These are phyloP conservation scores for Euphrasia arctica DNA, from an alignment of 305 asterid genomes.

Conservation along the genomic window DNA sequence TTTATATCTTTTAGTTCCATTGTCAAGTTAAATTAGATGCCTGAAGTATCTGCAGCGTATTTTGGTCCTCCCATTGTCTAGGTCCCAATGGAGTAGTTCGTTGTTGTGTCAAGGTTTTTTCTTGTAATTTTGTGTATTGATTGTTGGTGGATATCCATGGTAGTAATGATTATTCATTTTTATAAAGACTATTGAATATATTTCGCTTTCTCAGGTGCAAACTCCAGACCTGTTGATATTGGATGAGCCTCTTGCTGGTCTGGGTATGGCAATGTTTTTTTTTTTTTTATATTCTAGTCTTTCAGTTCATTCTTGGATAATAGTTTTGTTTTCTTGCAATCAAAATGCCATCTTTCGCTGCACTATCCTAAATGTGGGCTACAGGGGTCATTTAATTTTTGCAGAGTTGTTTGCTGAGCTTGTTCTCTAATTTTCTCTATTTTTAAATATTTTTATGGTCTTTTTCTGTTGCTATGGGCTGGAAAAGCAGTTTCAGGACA, in stretches of 20 bases:
- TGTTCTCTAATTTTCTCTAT: too few species aligned
- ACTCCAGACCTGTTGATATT: slow-evolving; percentile 77
- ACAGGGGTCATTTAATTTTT: too few species aligned
- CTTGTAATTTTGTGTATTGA: slow-evolving; percentile 7
- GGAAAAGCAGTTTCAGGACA: too few species aligned
- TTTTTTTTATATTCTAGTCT: slow-evolving; percentile 10
- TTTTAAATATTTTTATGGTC: too few species aligned
- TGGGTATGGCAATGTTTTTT: slow-evolving; percentile 50
- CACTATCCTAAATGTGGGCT: background rate
- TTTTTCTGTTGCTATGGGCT: too few species aligned
- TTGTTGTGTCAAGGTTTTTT: slow-evolving; percentile 15
- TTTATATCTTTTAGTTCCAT: slow-evolving; percentile 10
- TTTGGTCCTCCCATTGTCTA: slow-evolving; percentile 17
- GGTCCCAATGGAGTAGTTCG: slow-evolving; percentile 25
- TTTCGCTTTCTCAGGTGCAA: slow-evolving; percentile 58
- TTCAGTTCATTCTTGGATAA: slow-evolving; percentile 9
- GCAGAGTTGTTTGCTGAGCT: too few species aligned
- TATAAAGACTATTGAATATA: slow-evolving; percentile 18
- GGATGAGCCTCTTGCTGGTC: slow-evolving; percentile 99
- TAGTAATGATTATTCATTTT: slow-evolving; percentile 24
- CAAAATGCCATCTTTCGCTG: background rate
- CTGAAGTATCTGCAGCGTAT: slow-evolving; percentile 10
- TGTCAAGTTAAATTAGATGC: slow-evolving; percentile 15
- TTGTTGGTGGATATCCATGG: slow-evolving; percentile 11
- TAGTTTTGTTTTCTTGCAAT: slow-evolving; percentile 10